Percentiles rank a stretch among this genome's conserved stretches.
These are phyloP conservation scores for Phytophthora rubi DNA, from an alignment of 352 stramenopile species.

Conservation along the genomic window DNA sequence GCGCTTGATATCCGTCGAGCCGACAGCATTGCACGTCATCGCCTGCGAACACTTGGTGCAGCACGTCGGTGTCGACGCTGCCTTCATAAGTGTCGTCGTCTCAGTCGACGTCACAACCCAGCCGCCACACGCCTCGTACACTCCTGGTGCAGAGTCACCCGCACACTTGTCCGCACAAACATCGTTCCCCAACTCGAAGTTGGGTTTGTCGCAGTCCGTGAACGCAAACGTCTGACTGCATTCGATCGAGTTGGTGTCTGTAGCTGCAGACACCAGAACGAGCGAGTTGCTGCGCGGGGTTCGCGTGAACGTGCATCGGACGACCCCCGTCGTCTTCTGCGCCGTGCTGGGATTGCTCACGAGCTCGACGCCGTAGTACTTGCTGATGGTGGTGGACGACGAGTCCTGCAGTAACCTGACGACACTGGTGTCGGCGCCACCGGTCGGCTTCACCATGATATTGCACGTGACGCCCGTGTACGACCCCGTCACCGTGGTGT, in stretches of 20 bases:
- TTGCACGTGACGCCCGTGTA: constrained; percentile 20
- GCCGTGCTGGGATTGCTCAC: constrained; percentile 43
- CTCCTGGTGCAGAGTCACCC: constrained; percentile 2
- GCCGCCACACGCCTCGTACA: constrained; percentile 5
- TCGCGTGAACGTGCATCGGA: constrained; percentile 53
- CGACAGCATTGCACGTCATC: constrained; percentile 3
- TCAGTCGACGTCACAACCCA: constrained; percentile 8
- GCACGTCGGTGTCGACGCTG: constrained; percentile 5
- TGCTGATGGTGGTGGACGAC: constrained; percentile 14
- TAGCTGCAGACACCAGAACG: background rate
- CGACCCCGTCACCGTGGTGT: constrained; percentile 8
- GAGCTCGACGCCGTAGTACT: constrained; percentile 52
- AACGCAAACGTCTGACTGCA: constrained; percentile 21
- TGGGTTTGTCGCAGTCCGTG: constrained; percentile 10
- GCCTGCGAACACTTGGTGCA: constrained; percentile 14
- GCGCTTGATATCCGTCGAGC: constrained; percentile 8
- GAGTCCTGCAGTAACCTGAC: constrained; percentile 8
- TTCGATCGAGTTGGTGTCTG: constrained; percentile 9
- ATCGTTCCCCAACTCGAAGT: background rate
- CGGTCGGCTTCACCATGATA: constrained; percentile 23
- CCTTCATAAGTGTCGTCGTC: constrained; percentile 9
- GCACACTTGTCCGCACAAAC: constrained; percentile 8
- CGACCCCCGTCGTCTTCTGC: constrained; percentile 36
- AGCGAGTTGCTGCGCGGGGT: background rate
- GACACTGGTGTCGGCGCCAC: constrained; percentile 6